Percentiles rank a stretch among this genome's conserved stretches.
These are phyloP conservation scores for Solanum sitiens DNA, from an alignment of 257 asterid genomes.

Conservation along the genomic window DNA sequence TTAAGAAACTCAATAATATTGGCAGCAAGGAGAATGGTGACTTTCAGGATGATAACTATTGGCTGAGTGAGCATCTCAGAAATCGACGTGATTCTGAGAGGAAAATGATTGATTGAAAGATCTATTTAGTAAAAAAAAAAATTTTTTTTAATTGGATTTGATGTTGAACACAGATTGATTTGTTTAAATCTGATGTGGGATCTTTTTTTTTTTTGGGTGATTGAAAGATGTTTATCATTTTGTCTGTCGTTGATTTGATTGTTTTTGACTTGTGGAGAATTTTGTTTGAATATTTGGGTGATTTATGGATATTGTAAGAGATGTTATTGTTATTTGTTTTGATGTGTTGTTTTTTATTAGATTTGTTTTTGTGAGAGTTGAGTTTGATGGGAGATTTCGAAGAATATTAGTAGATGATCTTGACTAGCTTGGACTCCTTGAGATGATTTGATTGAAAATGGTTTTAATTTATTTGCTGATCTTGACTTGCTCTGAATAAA, in stretches of 20 bases:
- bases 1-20: background rate
- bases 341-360: background rate
- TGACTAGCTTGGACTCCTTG: fast-evolving
- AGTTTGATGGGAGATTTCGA: background rate
- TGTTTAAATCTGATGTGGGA: background rate
- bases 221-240: background rate
- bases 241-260: background rate
- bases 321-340: background rate
- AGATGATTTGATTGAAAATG: background rate
- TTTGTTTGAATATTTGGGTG: background rate
- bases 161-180: background rate
- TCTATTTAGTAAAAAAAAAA: background rate
- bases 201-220: background rate
- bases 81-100: background rate
- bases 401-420: background rate
- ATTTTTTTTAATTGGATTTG: background rate
- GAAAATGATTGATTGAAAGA: background rate
- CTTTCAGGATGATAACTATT: background rate
- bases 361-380: background rate
- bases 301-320: background rate
- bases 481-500: background rate
- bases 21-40: background rate
- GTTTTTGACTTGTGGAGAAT: background rate
- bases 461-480: background rate
- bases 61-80: background rate